A percentile compares a stretch with the other conserved stretches of the same genome.
Evolutionary conservation across 495 filamentous ascomycete species (phyloP).

Genomic region (Talaromyces trachyspermus): DNA sequence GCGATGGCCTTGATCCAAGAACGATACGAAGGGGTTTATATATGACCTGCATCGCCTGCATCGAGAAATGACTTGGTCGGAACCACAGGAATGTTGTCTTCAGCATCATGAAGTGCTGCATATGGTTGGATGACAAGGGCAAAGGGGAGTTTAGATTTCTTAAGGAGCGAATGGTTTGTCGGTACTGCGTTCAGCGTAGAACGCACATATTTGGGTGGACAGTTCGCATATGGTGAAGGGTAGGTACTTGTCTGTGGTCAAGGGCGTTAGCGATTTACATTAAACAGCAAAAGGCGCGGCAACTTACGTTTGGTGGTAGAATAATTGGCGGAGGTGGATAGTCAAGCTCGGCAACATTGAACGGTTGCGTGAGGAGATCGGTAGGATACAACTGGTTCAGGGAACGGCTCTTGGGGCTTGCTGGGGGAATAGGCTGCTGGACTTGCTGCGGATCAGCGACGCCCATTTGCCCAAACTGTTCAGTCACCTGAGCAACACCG

Average conservation of each 20-base stretch:
- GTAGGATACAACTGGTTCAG: constrained; percentile 88
- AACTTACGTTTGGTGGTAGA: constrained; percentile 81
- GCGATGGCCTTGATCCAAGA: constrained; percentile 92
- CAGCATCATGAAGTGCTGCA: constrained; percentile 80
- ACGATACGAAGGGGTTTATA: constrained; percentile 94
- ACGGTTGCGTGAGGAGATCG: constrained; percentile 83
- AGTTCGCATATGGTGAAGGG: constrained; percentile 86
- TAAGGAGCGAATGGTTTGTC: constrained; percentile 81
- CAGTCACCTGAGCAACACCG: constrained; percentile 67
- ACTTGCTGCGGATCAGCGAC: constrained; percentile 52
- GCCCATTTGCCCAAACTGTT: constrained; percentile 77
- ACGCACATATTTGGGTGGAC: constrained; percentile 87
- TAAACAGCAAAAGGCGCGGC: not conserved
- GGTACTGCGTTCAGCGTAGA: constrained; percentile 92
- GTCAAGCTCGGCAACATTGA: constrained; percentile 88
- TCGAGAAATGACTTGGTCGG: constrained; percentile 96
- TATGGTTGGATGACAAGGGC: constrained; percentile 96
- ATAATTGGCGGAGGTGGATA: constrained; percentile 87
- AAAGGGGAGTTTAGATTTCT: constrained; percentile 93
- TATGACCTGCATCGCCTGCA: constrained; percentile 93
- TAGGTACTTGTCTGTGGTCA: constrained; percentile 73
- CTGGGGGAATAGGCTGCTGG: constrained; percentile 46
- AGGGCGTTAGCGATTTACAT: constrained; percentile 19
- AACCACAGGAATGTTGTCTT: constrained; percentile 85
- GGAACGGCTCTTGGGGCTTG: constrained; percentile 47